phyloP scores from a whole-genome alignment of 495 filamentous ascomycete genomes.

The Trichocladium antarcticum region DNA sequence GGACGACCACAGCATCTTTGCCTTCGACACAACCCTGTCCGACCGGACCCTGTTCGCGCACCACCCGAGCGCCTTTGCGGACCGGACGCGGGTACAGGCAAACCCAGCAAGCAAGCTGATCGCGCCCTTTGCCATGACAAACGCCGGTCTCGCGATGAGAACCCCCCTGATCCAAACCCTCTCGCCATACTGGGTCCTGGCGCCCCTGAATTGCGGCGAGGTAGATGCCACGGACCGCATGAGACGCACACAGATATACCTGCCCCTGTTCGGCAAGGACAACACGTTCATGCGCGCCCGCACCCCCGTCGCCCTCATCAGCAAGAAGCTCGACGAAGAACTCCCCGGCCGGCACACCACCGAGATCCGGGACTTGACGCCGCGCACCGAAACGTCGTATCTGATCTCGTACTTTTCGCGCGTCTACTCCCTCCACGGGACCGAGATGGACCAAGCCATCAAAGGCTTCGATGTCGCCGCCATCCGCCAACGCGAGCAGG shows the following conservation, averaged over 20 bases:
- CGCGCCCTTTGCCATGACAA: constrained; percentile 18
- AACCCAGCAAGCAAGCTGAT: constrained; percentile 11
- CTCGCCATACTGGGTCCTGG: constrained; percentile 23
- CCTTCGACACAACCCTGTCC: constrained; percentile 7
- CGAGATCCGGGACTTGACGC: constrained; percentile 13
- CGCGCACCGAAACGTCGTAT: constrained; percentile 10
- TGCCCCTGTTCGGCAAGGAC: constrained; percentile 21
- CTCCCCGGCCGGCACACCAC: no score
- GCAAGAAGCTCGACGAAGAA: constrained; percentile 6
- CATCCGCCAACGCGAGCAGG: not conserved
- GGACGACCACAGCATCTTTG: not conserved
- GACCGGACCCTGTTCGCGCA: constrained; percentile 13
- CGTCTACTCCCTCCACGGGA: constrained; percentile 17
- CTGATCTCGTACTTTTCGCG: constrained; percentile 19
- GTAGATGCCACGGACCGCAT: constrained; percentile 4
- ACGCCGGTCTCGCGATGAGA: constrained; percentile 19
- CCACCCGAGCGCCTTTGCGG: constrained; percentile 11
- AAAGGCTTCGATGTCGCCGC: constrained; percentile 13
- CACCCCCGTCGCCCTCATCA: constrained; percentile 14
- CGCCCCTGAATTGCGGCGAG: constrained; percentile 20
- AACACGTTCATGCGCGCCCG: constrained; percentile 19
- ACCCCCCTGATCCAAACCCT: constrained; percentile 20
- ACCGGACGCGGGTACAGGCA: constrained; percentile 6
- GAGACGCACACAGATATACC: constrained; percentile 11
- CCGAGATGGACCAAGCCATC: constrained; percentile 19